Evolutionary conservation across 2,329 filamentous ascomycete genomes (phyloP).

Genomic region (Hypoxylon sp.): DNA sequence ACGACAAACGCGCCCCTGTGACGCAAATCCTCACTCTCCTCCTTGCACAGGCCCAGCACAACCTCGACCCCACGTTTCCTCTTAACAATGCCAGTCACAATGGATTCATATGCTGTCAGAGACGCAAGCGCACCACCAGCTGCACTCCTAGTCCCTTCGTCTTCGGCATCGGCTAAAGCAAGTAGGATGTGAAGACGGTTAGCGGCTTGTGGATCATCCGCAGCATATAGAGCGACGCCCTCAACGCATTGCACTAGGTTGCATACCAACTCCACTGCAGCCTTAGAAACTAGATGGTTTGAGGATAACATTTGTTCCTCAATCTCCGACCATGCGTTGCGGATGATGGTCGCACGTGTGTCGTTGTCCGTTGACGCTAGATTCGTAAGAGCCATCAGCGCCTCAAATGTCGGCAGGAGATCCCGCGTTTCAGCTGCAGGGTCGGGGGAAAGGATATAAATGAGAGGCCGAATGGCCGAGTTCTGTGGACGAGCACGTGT

Average conservation of each 20-base stretch:
- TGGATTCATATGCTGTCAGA: slow-evolving; percentile 81
- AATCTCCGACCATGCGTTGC: slow-evolving; percentile 77
- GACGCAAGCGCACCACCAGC: slow-evolving; percentile 91
- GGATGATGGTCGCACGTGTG: slow-evolving; percentile 76
- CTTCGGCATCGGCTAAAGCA: slow-evolving; percentile 88
- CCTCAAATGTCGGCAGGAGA: slow-evolving; percentile 89
- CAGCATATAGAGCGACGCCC: slow-evolving; percentile 76
- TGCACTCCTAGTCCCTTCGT: slow-evolving; percentile 81
- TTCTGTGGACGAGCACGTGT: slow-evolving; percentile 78
- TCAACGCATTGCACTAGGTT: slow-evolving; percentile 82
- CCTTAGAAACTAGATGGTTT: slow-evolving; percentile 82
- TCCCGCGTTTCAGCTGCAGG: slow-evolving; percentile 74
- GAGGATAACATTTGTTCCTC: slow-evolving; percentile 86
- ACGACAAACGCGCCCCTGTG: slow-evolving; percentile 82
- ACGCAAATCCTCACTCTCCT: slow-evolving; percentile 76
- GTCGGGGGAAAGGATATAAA: slow-evolving; percentile 77
- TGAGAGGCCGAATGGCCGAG: slow-evolving; percentile 85
- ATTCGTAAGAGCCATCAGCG: slow-evolving; percentile 92
- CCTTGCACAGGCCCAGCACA: slow-evolving; percentile 83
- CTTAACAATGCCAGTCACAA: slow-evolving; percentile 77
- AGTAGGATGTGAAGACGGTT: slow-evolving; percentile 86
- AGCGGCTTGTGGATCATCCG: slow-evolving; percentile 73
- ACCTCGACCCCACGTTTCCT: slow-evolving; percentile 79
- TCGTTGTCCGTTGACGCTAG: slow-evolving; percentile 83
- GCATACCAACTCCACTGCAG: slow-evolving; percentile 89